Evolutionary conservation across 345 rosid genomes (phyloP), one percentile per base, ranked within the genome.

Genomic region (Heritiera littoralis): DNA sequence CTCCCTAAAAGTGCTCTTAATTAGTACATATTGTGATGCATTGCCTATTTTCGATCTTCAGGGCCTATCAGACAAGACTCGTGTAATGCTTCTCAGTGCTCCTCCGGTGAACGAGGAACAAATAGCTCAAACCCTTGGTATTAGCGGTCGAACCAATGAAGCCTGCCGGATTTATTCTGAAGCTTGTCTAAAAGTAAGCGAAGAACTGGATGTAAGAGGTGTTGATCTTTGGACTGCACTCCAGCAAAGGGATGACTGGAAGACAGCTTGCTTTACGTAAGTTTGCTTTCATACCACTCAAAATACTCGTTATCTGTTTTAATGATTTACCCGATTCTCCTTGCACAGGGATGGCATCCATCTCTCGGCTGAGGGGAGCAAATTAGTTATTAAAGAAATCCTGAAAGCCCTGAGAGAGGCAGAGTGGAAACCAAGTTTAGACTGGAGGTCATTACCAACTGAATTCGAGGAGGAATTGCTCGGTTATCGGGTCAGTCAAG

Each of bases 101-200:
- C 99, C 98, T 15, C 99, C 99, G 1, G 81, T 92, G 66, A 94
- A 92, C 41, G 94, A 92, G 90, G 82, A 66, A 67, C 88, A 84
- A 83, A 76, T 86, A 43, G 9, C 13, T 0, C 43, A 78, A 54
- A 15, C 23, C 14, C 38, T 88, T 52, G 80, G 77, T 67, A 80
- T 83, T 12, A 51, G 46, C 3, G 84, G 83, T 30, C 86, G 98
- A 66, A 88, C 92, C 68, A 93, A 95, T 41, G 93, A 91, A 75
- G 52, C 64, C 32, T 89, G 96, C 80, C 81, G 81, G 75, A 71
- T 79, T 55, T 95, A 93, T 74, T 90, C 94, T 45, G 91, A 92
- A 80, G 92, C 90, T 9, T 89, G 97, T 81, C 61, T 93, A 72
- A 78, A 87, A 77, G 82, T 95, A 35, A 91, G 97, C 82, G 66